Base-by-base conservation (phyloP, 441 rosid genomes). In the Breynia disticha region DNA sequence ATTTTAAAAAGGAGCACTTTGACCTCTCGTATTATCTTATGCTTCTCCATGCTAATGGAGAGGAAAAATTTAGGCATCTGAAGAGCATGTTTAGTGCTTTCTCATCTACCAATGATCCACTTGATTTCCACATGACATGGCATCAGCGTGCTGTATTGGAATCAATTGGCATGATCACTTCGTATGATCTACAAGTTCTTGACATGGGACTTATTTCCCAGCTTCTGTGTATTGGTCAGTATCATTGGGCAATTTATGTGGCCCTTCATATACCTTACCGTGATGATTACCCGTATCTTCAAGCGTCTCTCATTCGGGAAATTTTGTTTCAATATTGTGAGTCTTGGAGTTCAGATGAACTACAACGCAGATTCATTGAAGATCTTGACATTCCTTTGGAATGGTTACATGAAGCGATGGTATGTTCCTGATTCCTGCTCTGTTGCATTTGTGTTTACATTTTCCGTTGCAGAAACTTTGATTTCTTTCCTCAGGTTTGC, bases 51-150 rank as follows among this genome's bases (percentile, higher is more conserved):
- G 78, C 86, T 61, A 76, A 70, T 70, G 86, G 79, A 56, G 87
- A 75, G 48, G 68, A 66, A 53, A 76, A 82, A 61, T 55, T 70
- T 72, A 69, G 79, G 64, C 74, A 70, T 56, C 56, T 83, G 67
- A 89, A 85, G 77, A 79, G 79, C 44, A 94, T 89, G 99, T 78
- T 89, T 65, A 94, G 96, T 76, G 78, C 90, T 66, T 80, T 76
- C 67, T 81, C 96, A 59, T 94, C 99, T 52, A 89, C 96, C 48
- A 58, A 82, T 57, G 96, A 94, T 79, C 96, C 97, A 48, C 96
- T 94, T 57, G 99, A 94, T 82, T 78, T 77, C 72, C 99, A 89
- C 74, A 94, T 89, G 99, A 87, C 83, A 67, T 93, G 99, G 99
- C 99, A 93, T 80, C 83, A 89, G 61, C 78, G 95, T 57, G 88